phyloP scores from a whole-genome alignment of 2,329 filamentous ascomycete genomes.

The Verticillium nubilum region DNA sequence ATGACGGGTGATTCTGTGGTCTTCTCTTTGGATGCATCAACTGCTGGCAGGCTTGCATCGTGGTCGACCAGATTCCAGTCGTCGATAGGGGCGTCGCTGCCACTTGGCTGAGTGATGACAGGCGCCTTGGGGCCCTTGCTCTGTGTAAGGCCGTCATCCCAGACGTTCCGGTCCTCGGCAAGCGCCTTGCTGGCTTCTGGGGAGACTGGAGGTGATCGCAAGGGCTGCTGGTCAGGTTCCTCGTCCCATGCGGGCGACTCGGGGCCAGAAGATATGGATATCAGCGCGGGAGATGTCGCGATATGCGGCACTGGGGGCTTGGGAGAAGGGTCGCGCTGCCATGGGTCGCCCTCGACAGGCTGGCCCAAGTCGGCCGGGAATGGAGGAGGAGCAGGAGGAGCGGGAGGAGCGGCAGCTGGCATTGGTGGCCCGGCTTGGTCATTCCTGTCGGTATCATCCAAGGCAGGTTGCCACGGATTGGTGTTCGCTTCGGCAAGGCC shows the following conservation, averaged over 20 bases:
- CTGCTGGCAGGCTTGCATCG: neutral
- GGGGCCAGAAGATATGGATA: conserved; percentile 30
- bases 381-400: conserved; percentile 22
- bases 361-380: conserved; percentile 37
- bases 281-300: conserved; percentile 11
- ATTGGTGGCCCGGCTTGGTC: neutral
- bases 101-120: conserved; percentile 15
- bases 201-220: conserved; percentile 15
- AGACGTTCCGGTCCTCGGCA: conserved; percentile 38
- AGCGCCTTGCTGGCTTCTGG: conserved; percentile 24
- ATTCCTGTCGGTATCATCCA: conserved; percentile 3
- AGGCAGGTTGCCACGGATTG: conserved; percentile 39
- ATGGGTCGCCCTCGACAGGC: conserved; percentile 27
- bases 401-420: conserved; percentile 6
- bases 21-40: neutral
- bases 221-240: conserved; percentile 15
- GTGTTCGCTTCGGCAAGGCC: conserved; percentile 33
- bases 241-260: conserved; percentile 33
- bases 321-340: neutral
- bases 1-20: neutral
- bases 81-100: conserved; percentile 23
- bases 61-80: conserved; percentile 25
- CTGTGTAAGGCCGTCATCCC: conserved; percentile 39
- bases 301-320: conserved; percentile 6
- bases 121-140: conserved; percentile 33